These are phyloP conservation scores for Alternaria alternata DNA, from an alignment of 2,329 filamentous ascomycete species.

Conservation along the genomic window DNA sequence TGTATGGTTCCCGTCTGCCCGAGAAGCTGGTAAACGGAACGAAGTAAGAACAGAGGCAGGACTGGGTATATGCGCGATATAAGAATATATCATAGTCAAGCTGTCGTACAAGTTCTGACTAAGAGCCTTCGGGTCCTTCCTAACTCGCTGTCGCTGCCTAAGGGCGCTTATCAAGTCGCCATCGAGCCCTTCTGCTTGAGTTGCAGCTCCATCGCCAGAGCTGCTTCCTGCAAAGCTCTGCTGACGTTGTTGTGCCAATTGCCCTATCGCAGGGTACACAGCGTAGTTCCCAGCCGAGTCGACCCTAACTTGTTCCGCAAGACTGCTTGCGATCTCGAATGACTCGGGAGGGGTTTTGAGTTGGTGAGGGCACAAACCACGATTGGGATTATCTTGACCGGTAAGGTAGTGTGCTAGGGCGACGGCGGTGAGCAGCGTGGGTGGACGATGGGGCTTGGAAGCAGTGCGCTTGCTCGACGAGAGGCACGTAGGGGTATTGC, in stretches of 20 bases:
- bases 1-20: neutral
- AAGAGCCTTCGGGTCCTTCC: slow-evolving; percentile 68
- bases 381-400: slow-evolving; percentile 78
- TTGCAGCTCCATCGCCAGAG: neutral
- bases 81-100: slow-evolving; percentile 44
- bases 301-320: neutral
- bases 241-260: neutral
- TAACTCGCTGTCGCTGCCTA: slow-evolving; percentile 36
- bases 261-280: slow-evolving; percentile 14
- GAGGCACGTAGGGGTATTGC: slow-evolving; percentile 80
- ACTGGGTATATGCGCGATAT: slow-evolving; percentile 43
- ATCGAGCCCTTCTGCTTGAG: neutral
- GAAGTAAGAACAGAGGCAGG: slow-evolving; percentile 32
- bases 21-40: slow-evolving; percentile 17
- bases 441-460: slow-evolving; percentile 75
- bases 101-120: slow-evolving; percentile 64
- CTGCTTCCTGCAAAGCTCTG: neutral
- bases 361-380: slow-evolving; percentile 68
- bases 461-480: slow-evolving; percentile 75
- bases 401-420: slow-evolving; percentile 82
- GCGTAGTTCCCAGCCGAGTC: slow-evolving; percentile 5
- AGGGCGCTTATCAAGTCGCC: slow-evolving; percentile 25
- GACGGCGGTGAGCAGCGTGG: slow-evolving; percentile 81
- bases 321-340: slow-evolving; percentile 32
- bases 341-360: slow-evolving; percentile 44